Evolutionary conservation across 2,329 filamentous ascomycete genomes (phyloP).

Genomic region (Teratosphaeria epicoccoides): DNA sequence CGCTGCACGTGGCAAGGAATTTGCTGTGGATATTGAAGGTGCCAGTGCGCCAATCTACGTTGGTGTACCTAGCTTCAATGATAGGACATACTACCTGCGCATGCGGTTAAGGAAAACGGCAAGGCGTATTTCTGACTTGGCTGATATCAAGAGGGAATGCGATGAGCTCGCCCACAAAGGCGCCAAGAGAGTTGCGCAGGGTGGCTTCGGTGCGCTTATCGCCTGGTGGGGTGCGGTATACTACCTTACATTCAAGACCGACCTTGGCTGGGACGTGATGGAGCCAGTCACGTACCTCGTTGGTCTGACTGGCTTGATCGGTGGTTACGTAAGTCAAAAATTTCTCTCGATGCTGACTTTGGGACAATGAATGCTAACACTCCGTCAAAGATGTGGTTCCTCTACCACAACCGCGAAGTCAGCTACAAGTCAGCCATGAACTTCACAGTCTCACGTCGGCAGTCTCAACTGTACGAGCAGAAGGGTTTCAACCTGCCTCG

Average conservation of each 20-base stretch:
- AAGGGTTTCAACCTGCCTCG: conserved; percentile 63
- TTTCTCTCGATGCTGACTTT: too few species aligned
- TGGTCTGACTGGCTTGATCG: conserved; percentile 75
- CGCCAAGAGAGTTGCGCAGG: conserved; percentile 68
- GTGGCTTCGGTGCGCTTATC: conserved; percentile 62
- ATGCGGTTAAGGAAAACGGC: conserved; percentile 64
- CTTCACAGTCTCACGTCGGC: conserved; percentile 69
- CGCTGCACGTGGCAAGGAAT: conserved; percentile 72
- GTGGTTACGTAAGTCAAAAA: too few species aligned
- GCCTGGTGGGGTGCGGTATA: conserved; percentile 58
- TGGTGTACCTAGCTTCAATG: conserved; percentile 74
- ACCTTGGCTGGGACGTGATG: conserved; percentile 81
- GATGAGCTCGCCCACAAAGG: conserved; percentile 65
- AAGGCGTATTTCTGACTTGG: conserved; percentile 55
- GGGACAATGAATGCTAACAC: too few species aligned
- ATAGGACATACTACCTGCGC: conserved; percentile 81
- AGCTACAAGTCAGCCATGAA: conserved; percentile 76
- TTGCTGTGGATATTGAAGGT: conserved; percentile 73
- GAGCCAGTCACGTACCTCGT: conserved; percentile 85
- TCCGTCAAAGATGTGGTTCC: conserved; percentile 90
- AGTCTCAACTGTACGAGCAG: conserved; percentile 63
- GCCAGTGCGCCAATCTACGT: conserved; percentile 58
- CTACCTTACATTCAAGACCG: conserved; percentile 46
- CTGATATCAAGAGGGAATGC: conserved; percentile 69
- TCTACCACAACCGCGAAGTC: conserved; percentile 84